phyloP scores from a whole-genome alignment of 306 rosid genomes.

The Astragalus membranaceus region DNA sequence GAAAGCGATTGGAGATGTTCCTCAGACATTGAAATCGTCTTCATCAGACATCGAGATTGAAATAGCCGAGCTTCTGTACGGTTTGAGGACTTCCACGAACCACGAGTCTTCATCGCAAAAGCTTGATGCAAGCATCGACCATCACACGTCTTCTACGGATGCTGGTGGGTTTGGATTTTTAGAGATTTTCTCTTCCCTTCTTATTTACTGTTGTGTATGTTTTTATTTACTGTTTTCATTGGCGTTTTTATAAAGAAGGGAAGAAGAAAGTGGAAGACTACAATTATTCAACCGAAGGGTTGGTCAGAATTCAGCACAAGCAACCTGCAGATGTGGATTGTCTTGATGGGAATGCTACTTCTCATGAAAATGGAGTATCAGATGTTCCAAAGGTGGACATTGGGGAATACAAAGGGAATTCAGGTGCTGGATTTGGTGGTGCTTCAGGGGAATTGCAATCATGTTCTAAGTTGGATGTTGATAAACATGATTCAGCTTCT shows the following conservation, averaged over 20 bases:
- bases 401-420: constrained; percentile 17
- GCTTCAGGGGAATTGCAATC: background rate
- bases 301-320: constrained; percentile 21
- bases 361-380: constrained; percentile 16
- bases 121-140: constrained; percentile 20
- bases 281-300: constrained; percentile 8
- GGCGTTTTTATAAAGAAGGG: constrained; percentile 27
- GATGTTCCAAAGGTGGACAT: constrained; percentile 2
- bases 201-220: background rate
- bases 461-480: constrained; percentile 18
- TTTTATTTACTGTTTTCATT: background rate
- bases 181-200: background rate
- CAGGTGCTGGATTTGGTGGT: constrained; percentile 5
- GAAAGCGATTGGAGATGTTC: constrained; percentile 34
- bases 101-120: constrained; percentile 23
- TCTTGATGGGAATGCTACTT: constrained; percentile 2
- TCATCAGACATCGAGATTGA: constrained; percentile 56
- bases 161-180: constrained; percentile 26
- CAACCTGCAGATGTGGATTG: constrained; percentile 20
- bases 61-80: constrained; percentile 75
- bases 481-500: constrained; percentile 25
- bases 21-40: constrained; percentile 27
- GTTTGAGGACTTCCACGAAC: constrained; percentile 38
- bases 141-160: background rate
- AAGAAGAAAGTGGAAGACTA: constrained; percentile 24